phyloP scores from a whole-genome alignment of 768 basidiomycete species.

The Collybiopsis luxurians region DNA sequence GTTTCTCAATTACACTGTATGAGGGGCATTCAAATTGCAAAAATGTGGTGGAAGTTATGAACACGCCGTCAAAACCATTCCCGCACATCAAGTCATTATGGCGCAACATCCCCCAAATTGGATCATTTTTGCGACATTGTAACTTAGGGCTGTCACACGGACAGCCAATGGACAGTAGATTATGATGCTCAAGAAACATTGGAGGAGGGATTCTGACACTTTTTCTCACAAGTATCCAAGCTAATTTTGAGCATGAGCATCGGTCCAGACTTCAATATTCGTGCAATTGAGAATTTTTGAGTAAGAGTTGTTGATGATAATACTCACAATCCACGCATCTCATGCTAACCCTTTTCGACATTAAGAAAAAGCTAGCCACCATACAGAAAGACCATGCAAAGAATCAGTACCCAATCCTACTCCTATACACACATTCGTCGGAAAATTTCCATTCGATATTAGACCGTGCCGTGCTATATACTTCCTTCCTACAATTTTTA shows the following conservation, averaged over 20 bases:
- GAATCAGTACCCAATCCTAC: no score
- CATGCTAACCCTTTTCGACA: slow-evolving; percentile 1
- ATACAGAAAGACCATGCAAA: not conserved
- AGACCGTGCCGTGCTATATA: no score
- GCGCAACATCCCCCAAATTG: not conserved
- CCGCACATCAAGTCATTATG: not conserved
- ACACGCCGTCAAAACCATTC: not conserved
- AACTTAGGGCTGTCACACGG: not conserved
- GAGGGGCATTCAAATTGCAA: no score
- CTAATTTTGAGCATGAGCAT: not conserved
- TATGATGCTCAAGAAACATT: not conserved
- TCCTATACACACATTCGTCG: not conserved
- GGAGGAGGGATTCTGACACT: not conserved
- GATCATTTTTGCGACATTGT: not conserved
- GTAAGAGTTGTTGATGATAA: not conserved
- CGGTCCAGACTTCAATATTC: not conserved
- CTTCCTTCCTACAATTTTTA: no score
- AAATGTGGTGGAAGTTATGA: no score
- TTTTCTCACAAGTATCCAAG: not conserved
- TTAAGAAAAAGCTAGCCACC: not conserved
- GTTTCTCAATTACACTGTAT: no score
- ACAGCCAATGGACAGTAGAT: no score
- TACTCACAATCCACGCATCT: not conserved
- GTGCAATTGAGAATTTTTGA: not conserved
- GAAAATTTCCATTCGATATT: not conserved